Base-by-base conservation (phyloP, 2,329 filamentous ascomycete species). In the Nothopassalora personata region DNA sequence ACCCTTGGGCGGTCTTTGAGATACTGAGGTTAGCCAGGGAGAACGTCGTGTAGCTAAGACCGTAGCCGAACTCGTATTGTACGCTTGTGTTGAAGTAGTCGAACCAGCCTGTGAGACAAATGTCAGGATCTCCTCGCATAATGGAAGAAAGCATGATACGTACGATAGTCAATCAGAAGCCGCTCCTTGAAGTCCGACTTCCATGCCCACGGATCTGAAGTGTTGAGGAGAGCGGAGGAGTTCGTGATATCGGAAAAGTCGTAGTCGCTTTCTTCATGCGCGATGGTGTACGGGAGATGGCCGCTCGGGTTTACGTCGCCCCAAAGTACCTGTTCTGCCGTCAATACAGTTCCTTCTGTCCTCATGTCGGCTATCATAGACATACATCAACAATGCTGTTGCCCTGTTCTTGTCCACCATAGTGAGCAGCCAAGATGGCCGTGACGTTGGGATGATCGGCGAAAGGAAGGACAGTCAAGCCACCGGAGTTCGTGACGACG, bases 341-440 rank as follows among this genome's bases (percentile, higher is more conserved):
- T 64, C 63, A 50, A 54, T 59, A 48, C 15, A 57, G 13, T 19
- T 11, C 9, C 9, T n/a, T 18, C n/a, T n/a, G 36, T n/a, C 5
- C 15, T 5, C 36, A 43, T 15, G 36, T n/a, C 36, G 5, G 15
- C 15, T 9, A 13, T 13, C 23, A n/a, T 13, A n/a, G 36, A 43
- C 54, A 46, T 50, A 57, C 50, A 65, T 95, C 89, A 1, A 84
- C 83, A 5, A 96, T 80, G 0, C 91, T 89, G 61, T 89, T 87
- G 4, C 92, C 92, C 39, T 88, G 91, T 72, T 96, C 91, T 70
- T 96, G 86, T 0, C 91, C 91, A 0, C 91, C 91, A 1, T 96
- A 78, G 67, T 96, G 89, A 19, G 90, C 90, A 54, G 93, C 81
- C 1, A 96, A 70, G 0, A 96, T 86, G 0, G 88, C 87, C 70